phyloP scores from a whole-genome alignment of 306 rosid species.

The Casuarina cunninghamiana region DNA sequence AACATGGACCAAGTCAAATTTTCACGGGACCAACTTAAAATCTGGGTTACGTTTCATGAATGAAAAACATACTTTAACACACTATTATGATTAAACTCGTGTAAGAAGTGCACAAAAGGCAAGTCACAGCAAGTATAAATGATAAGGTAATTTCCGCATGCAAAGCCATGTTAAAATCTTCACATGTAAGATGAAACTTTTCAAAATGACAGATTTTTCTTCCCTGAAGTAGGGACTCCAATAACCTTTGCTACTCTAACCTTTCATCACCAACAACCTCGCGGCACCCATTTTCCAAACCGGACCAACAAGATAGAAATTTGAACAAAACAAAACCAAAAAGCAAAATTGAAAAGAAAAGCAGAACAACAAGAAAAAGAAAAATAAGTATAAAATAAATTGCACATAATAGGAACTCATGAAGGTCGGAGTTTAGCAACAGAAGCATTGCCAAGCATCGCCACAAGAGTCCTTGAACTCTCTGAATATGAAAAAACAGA shows the following conservation, averaged over 20 bases:
- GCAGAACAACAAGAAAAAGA: neutral
- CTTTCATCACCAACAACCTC: slow-evolving; percentile 1
- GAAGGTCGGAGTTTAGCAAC: neutral
- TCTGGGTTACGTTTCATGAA: too few species aligned
- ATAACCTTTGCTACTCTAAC: neutral
- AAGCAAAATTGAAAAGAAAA: neutral
- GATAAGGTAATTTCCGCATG: neutral
- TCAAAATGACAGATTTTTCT: neutral
- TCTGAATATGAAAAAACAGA: neutral
- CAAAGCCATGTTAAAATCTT: neutral
- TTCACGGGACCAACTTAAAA: too few species aligned
- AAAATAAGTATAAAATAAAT: neutral
- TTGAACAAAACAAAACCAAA: neutral
- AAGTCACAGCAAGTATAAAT: neutral
- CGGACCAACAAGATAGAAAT: neutral
- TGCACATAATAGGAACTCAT: neutral
- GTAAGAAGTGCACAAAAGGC: neutral
- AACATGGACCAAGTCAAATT: too few species aligned
- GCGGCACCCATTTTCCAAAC: neutral
- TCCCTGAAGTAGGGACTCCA: neutral
- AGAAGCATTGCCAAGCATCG: neutral
- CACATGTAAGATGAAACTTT: neutral
- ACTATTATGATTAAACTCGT: neutral
- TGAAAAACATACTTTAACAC: neutral
- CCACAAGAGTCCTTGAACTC: neutral